These are phyloP conservation scores for Saccharomyces pastorianus DNA, from an alignment of 1,139 yeast genomes.

Conservation along the genomic window DNA sequence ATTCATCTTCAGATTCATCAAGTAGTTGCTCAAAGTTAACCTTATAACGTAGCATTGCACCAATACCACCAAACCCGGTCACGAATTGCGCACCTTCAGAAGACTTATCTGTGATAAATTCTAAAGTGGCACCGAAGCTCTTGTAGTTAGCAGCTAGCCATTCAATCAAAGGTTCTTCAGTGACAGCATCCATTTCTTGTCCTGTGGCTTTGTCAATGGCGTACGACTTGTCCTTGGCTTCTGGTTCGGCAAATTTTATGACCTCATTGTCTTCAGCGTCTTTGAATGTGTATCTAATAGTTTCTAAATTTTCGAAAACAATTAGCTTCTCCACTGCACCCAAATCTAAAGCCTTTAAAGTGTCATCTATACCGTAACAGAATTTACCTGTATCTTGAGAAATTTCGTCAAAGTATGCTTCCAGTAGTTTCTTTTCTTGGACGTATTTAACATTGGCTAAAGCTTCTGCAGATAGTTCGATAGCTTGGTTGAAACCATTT, in stretches of 20 bases:
- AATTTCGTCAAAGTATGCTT: constrained; percentile 88
- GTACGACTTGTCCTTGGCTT: constrained; percentile 62
- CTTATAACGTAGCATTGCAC: constrained; percentile 91
- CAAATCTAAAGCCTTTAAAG: constrained; percentile 87
- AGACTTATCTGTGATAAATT: constrained; percentile 91
- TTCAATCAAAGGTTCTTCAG: constrained; percentile 79
- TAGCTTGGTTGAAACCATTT: constrained; percentile 97
- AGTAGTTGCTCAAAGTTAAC: constrained; percentile 52
- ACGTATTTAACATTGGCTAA: constrained; percentile 93
- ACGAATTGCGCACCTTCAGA: constrained; percentile 98
- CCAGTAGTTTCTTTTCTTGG: constrained; percentile 93
- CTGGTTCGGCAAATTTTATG: constrained; percentile 65
- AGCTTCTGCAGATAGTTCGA: constrained; percentile 93
- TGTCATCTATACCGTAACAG: constrained; percentile 96
- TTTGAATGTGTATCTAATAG: constrained; percentile 73
- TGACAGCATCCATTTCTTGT: constrained; percentile 75
- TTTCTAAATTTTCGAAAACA: constrained; percentile 86
- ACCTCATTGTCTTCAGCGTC: constrained; percentile 76
- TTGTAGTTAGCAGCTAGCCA: constrained; percentile 97
- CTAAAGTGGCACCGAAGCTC: constrained; percentile 87
- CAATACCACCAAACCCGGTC: constrained; percentile 97
- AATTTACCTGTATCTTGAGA: constrained; percentile 94
- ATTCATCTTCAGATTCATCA: too few relatives aligned
- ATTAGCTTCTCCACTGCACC: constrained; percentile 93
- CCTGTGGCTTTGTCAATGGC: constrained; percentile 80